phyloP scores from a whole-genome alignment of 495 filamentous ascomycete genomes.

The Penicillium daleae region DNA sequence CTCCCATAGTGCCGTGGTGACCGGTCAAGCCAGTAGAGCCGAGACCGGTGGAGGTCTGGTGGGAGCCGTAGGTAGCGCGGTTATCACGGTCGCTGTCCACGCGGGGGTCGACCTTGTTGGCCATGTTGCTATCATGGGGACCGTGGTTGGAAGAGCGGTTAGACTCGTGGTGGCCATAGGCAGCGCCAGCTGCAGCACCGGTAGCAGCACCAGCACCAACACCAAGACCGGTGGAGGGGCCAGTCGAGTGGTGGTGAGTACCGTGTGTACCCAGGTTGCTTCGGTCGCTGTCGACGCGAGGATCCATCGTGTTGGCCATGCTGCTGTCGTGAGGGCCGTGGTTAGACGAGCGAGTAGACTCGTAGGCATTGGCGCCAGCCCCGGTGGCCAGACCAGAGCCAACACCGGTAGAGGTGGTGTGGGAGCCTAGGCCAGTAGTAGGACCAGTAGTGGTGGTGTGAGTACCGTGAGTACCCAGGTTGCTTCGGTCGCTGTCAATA shows the following conservation, averaged over 20 bases:
- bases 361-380: constrained; percentile 14
- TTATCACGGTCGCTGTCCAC: constrained; percentile 23
- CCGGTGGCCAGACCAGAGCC: constrained; percentile 26
- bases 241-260: background rate
- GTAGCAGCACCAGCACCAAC: constrained; percentile 16
- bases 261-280: background rate
- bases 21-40: constrained; percentile 27
- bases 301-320: constrained; percentile 50
- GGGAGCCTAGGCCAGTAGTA: background rate
- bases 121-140: constrained; percentile 26
- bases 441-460: background rate
- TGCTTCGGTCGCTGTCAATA: constrained; percentile 23
- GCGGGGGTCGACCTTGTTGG: constrained; percentile 27
- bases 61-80: constrained; percentile 8
- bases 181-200: constrained; percentile 29
- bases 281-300: constrained; percentile 42
- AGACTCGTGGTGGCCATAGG: constrained; percentile 12
- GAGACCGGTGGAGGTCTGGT: background rate
- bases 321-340: constrained; percentile 50
- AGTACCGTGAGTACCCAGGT: constrained; percentile 3
- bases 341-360: constrained; percentile 22
- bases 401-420: constrained; percentile 7
- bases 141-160: constrained; percentile 20
- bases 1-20: constrained; percentile 53
- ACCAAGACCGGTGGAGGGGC: constrained; percentile 6